A percentile compares a stretch with the other conserved stretches of the same genome.
These are phyloP conservation scores for Mycena alexandri DNA, from an alignment of 768 basidiomycete genomes.

Conservation along the genomic window DNA sequence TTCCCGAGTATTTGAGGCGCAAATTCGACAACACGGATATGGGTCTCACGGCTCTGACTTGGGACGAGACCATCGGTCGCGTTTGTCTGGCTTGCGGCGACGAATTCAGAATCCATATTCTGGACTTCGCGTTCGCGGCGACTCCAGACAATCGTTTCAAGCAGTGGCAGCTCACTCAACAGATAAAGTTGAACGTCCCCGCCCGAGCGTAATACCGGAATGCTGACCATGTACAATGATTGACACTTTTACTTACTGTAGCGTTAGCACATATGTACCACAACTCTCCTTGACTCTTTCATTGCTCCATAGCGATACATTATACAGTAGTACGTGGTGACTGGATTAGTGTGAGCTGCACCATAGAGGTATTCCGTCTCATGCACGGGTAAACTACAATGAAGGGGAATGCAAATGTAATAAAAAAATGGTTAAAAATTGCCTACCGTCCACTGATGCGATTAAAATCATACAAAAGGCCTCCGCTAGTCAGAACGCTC, in stretches of 20 bases:
- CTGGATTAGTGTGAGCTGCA: slow-evolving; percentile 39
- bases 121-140: slow-evolving; percentile 59
- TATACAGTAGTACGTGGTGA: slow-evolving; percentile 38
- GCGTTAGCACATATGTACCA: neutral
- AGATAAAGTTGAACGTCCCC: slow-evolving; percentile 45
- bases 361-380: slow-evolving; percentile 35
- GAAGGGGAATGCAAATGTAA: slow-evolving; percentile 41
- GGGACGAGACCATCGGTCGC: slow-evolving; percentile 76
- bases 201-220: slow-evolving; percentile 13
- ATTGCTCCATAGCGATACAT: slow-evolving; percentile 33
- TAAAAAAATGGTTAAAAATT: slow-evolving; percentile 43
- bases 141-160: slow-evolving; percentile 46
- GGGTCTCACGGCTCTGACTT: slow-evolving; percentile 65
- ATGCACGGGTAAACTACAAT: slow-evolving; percentile 25
- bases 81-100: slow-evolving; percentile 63
- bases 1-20: slow-evolving; percentile 56
- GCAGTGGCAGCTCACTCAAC: slow-evolving; percentile 49
- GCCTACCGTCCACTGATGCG: slow-evolving; percentile 33
- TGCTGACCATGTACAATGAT: slow-evolving; percentile 23
- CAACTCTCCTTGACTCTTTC: slow-evolving; percentile 10
- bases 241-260: slow-evolving; percentile 6
- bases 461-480: slow-evolving; percentile 19
- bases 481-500: neutral
- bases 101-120: slow-evolving; percentile 56
- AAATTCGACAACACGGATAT: slow-evolving; percentile 39